Percentiles rank a stretch among this genome's conserved stretches.
Conservation (phyloP, 139 green algal genomes). For the Edaphochlamys debaryana region DNA sequence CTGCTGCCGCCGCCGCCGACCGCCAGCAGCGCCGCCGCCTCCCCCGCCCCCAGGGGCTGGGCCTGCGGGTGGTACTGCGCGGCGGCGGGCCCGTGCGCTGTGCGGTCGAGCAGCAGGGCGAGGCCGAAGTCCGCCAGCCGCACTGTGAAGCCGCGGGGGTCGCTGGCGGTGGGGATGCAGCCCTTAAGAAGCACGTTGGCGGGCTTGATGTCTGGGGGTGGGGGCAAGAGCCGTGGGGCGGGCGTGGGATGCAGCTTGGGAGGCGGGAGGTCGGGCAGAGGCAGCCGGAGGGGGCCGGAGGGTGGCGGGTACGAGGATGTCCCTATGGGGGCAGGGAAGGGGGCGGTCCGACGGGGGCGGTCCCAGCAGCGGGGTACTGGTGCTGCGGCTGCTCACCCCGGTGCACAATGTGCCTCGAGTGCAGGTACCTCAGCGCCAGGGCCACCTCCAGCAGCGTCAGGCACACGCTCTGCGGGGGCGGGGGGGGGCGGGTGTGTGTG, state of each 20-base stretch:
- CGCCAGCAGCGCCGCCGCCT: too few species aligned
- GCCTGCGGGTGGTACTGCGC: neutral
- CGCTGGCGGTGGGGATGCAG: neutral
- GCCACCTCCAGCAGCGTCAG: constrained; percentile 35
- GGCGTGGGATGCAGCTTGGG: too few species aligned
- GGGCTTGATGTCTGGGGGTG: constrained; percentile 12
- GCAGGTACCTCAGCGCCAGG: constrained; percentile 23
- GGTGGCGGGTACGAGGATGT: neutral
- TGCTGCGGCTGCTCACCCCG: neutral
- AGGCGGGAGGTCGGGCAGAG: too few species aligned
- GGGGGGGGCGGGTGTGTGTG: neutral
- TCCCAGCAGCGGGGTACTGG: too few species aligned
- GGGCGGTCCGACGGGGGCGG: too few species aligned
- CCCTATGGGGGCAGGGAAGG: neutral
- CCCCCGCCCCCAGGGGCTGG: neutral
- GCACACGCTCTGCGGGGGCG: constrained; percentile 1
- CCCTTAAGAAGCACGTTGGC: constrained; percentile 12
- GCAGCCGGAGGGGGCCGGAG: too few species aligned
- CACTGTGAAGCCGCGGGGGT: constrained; percentile 13
- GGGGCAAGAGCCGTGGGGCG: too few species aligned
- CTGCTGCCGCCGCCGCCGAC: too few species aligned
- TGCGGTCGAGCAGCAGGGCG: constrained; percentile 5
- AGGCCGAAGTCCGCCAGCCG: constrained; percentile 16
- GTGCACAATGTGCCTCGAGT: constrained; percentile 19
- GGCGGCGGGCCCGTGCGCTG: neutral